Base-by-base conservation (phyloP, 2,329 filamentous ascomycete genomes). In the Colletotrichum neosansevieriae region DNA sequence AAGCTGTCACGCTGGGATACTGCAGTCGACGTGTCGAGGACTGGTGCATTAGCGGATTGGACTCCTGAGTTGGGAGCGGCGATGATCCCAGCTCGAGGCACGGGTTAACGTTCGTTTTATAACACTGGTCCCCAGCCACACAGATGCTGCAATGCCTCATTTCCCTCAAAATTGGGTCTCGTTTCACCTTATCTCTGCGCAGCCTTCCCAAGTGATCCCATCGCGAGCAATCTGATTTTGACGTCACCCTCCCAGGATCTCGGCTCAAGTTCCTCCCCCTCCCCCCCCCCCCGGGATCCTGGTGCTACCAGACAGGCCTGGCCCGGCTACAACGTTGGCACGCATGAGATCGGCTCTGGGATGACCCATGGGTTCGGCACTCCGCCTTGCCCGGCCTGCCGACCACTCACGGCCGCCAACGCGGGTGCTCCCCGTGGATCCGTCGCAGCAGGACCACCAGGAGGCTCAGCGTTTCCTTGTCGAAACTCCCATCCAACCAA, bases 61-160 rank as follows among this genome's bases (percentile, higher is more conserved):
- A 57, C 58, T 67, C 58, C 13, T 49, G 63, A 32, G 63, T 24
- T 45, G n/a, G n/a, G 12, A 47, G 53, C 67, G 44, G 36, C 63
- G 42, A 58, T 69, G 44, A 69, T 58, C 67, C 67, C 51, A 19
- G 63, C 57, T 42, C n/a, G 3, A 4, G 11, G 19, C 7, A 19
- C 13, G 15, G 19, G 40, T 54, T 69, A 63, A 61, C 56, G 42
- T 60, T 62, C n/a, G 57, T 57, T 58, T 63, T 61, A 58, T 62
- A 40, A 49, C 61, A 56, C 44, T n/a, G 36, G 42, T 13, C 40
- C 58, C 53, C 44, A 69, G 51, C 62, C 67, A 67, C 67, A 69
- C 63, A 63, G 67, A 69, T 57, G 62, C 44, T 38, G 57, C 67
- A 56, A 24, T 62, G 67, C 63, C 63, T 67, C 67, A 69, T 69